phyloP scores from a whole-genome alignment of 345 rosid species.

The Aurinia saxatilis region DNA sequence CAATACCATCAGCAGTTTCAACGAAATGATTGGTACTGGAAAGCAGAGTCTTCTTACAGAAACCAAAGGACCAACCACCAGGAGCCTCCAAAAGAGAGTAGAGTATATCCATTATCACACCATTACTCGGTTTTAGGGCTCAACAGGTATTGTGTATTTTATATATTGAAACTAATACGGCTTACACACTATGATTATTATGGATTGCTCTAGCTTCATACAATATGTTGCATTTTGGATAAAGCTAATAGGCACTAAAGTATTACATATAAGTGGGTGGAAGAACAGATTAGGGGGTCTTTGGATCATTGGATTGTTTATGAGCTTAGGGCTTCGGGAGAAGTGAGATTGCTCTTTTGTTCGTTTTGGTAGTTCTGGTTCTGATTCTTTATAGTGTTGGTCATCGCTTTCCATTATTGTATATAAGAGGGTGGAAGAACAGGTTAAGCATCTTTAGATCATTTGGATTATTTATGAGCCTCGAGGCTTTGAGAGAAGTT shows the following conservation, averaged over 20 bases:
- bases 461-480: neutral
- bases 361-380: neutral
- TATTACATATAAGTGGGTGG: neutral
- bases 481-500: neutral
- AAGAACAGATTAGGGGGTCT: neutral
- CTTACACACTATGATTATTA: neutral
- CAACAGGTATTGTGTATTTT: slow-evolving; percentile 45
- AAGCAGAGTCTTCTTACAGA: slow-evolving; percentile 56
- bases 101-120: slow-evolving; percentile 66
- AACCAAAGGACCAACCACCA: slow-evolving; percentile 53
- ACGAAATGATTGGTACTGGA: slow-evolving; percentile 99
- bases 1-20: slow-evolving; percentile 74
- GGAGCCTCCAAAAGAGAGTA: slow-evolving; percentile 49
- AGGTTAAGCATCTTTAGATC: neutral
- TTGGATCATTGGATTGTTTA: neutral
- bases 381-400: neutral
- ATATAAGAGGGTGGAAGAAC: neutral
- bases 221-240: neutral
- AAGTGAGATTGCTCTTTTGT: neutral
- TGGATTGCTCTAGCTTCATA: neutral
- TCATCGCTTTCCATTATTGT: neutral
- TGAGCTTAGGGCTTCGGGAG: neutral
- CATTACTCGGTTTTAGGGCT: slow-evolving; percentile 92
- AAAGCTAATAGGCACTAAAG: neutral
- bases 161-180: too few species aligned